phyloP scores from a whole-genome alignment of 495 filamentous ascomycete genomes.

The Aspergillus hancockii region DNA sequence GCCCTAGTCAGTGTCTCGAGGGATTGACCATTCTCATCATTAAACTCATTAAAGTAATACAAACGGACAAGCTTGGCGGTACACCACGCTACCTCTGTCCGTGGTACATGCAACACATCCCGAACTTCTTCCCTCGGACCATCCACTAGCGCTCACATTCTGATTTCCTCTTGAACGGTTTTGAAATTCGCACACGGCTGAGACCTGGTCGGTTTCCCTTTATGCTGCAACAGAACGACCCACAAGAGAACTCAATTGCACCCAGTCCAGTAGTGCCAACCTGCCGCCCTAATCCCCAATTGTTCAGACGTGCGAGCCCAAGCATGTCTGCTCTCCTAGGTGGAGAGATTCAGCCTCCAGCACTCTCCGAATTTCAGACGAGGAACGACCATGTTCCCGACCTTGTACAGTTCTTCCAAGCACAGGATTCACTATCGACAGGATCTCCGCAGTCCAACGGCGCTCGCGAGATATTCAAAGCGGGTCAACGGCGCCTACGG shows the following conservation, averaged over 20 bases:
- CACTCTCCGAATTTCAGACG: conserved; percentile 25
- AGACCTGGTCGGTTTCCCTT: conserved; percentile 8
- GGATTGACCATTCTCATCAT: background rate
- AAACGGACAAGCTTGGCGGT: background rate
- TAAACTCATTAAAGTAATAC: background rate
- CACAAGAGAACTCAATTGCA: conserved; percentile 34
- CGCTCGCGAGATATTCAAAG: conserved; percentile 35
- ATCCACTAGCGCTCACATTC: conserved; percentile 9
- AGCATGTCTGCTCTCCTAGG: conserved; percentile 33
- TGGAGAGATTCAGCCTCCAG: conserved; percentile 18
- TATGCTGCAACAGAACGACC: conserved; percentile 38
- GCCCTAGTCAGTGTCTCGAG: background rate
- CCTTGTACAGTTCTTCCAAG: conserved; percentile 41
- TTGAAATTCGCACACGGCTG: conserved; percentile 23
- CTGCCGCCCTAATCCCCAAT: conserved; percentile 33
- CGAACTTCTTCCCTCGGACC: background rate
- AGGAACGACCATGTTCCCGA: conserved; percentile 40
- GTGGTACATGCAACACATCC: background rate
- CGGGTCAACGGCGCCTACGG: conserved; percentile 43
- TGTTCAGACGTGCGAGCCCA: conserved; percentile 27
- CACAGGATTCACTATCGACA: conserved; percentile 25
- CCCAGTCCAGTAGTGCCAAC: conserved; percentile 47
- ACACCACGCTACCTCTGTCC: background rate
- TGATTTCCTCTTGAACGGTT: conserved; percentile 11
- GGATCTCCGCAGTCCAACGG: conserved; percentile 15